Conservation (phyloP, 257 asterid genomes). For the Schizonepeta tenuifolia region DNA sequence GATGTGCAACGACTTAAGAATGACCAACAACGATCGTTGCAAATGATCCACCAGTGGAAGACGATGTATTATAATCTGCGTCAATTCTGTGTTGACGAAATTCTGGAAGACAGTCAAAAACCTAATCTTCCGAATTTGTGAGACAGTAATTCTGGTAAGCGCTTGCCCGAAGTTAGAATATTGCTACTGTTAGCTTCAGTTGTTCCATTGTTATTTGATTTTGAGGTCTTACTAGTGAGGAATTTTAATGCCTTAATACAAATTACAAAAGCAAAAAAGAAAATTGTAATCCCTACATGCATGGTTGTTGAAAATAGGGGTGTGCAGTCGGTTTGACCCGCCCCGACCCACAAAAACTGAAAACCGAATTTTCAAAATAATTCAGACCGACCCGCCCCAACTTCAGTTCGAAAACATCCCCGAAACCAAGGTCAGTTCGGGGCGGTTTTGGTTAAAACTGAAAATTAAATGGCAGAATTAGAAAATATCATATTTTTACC, state of each 20-base stretch:
- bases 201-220: not conserved
- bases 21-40: conserved; percentile 55
- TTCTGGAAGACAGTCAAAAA: conserved; percentile 53
- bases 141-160: conserved; percentile 5
- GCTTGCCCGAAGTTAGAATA: not conserved
- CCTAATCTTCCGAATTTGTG: conserved; percentile 31
- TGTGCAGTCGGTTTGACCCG: no score
- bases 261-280: not conserved
- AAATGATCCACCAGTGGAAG: conserved; percentile 70
- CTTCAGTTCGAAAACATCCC: no score
- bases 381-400: no score
- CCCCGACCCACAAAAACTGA: no score
- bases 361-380: no score
- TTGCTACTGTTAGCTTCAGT: not conserved
- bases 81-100: conserved; percentile 66
- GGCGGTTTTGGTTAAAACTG: no score
- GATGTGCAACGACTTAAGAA: conserved; percentile 70
- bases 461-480: no score
- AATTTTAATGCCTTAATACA: not conserved
- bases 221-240: not conserved
- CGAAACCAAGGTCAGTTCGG: no score
- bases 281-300: not conserved
- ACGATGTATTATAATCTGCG: conserved; percentile 60
- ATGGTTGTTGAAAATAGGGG: not conserved
- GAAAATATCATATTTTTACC: no score